These are phyloP conservation scores for Theobroma cacao DNA, from an alignment of 345 rosid species.

Conservation along the genomic window DNA sequence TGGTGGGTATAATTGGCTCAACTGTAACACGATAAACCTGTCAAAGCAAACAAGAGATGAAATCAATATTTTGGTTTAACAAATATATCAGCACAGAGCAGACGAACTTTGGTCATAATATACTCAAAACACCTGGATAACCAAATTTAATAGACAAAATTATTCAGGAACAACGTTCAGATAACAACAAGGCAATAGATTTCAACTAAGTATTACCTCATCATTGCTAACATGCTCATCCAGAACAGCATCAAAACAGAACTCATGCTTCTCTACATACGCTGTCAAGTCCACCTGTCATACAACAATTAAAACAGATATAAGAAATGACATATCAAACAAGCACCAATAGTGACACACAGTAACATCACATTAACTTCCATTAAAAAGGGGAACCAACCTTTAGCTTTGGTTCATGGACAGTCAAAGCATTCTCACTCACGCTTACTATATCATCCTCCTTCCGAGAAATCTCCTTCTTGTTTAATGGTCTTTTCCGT, in stretches of 20 bases:
- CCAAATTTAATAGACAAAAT: background rate
- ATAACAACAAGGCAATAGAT: background rate
- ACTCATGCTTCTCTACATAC: slow-evolving; percentile 94
- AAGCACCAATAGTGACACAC: background rate
- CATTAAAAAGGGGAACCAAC: slow-evolving; percentile 39
- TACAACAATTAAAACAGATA: slow-evolving; percentile 22
- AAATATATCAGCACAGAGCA: slow-evolving; percentile 1
- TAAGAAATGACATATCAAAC: background rate
- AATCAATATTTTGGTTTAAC: slow-evolving; percentile 15
- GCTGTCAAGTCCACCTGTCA: slow-evolving; percentile 99
- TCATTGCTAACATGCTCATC: slow-evolving; percentile 82
- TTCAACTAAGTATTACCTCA: slow-evolving; percentile 51
- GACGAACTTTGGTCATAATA: background rate
- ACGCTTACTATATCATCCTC: slow-evolving; percentile 94
- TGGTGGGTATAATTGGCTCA: slow-evolving; percentile 89
- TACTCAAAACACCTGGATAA: background rate
- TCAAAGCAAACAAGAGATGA: slow-evolving; percentile 15
- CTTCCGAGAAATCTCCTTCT: slow-evolving; percentile 78
- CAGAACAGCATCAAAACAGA: slow-evolving; percentile 97
- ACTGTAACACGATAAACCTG: slow-evolving; percentile 90
- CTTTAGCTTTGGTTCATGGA: slow-evolving; percentile 96
- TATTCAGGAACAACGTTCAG: background rate
- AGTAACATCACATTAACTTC: background rate
- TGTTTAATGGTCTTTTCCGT: slow-evolving; percentile 93
- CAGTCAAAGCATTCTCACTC: slow-evolving; percentile 62